Percentiles rank a stretch among this genome's conserved stretches.
Conservation (phyloP, 768 basidiomycete species). For the Melanogaster broomeanus region DNA sequence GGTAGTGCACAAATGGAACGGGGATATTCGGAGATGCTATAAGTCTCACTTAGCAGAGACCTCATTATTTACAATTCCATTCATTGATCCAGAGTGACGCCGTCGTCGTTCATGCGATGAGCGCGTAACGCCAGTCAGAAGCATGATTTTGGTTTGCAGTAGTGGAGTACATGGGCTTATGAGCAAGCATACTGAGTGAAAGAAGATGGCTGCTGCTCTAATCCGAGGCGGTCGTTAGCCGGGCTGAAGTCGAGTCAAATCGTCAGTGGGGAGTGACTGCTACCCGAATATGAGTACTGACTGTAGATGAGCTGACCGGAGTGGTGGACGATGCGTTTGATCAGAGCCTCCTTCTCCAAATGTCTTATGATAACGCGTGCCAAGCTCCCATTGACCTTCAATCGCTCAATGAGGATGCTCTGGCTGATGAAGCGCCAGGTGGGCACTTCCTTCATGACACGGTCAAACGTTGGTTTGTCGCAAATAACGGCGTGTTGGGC, state of each 20-base stretch:
- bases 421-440: slow-evolving; percentile 99
- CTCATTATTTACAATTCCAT: neutral
- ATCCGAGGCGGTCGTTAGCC: slow-evolving; percentile 44
- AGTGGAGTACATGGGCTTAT: slow-evolving; percentile 39
- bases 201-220: slow-evolving; percentile 26
- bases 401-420: slow-evolving; percentile 96
- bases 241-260: slow-evolving; percentile 32
- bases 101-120: neutral
- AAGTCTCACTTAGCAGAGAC: no score
- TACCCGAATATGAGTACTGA: slow-evolving; percentile 42
- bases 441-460: slow-evolving; percentile 97
- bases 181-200: slow-evolving; percentile 22
- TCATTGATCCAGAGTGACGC: neutral
- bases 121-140: slow-evolving; percentile 21
- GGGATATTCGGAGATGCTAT: no score
- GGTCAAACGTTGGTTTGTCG: slow-evolving; percentile 91
- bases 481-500: slow-evolving; percentile 94
- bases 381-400: slow-evolving; percentile 95
- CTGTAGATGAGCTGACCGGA: slow-evolving; percentile 95
- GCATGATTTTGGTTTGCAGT: slow-evolving; percentile 31
- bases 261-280: slow-evolving; percentile 3
- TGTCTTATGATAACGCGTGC: slow-evolving; percentile 90
- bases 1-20: neutral
- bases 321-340: slow-evolving; percentile 97
- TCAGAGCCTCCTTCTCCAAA: slow-evolving; percentile 90